These are phyloP conservation scores for Camelina neglecta DNA, from an alignment of 345 rosid genomes.

Conservation along the genomic window DNA sequence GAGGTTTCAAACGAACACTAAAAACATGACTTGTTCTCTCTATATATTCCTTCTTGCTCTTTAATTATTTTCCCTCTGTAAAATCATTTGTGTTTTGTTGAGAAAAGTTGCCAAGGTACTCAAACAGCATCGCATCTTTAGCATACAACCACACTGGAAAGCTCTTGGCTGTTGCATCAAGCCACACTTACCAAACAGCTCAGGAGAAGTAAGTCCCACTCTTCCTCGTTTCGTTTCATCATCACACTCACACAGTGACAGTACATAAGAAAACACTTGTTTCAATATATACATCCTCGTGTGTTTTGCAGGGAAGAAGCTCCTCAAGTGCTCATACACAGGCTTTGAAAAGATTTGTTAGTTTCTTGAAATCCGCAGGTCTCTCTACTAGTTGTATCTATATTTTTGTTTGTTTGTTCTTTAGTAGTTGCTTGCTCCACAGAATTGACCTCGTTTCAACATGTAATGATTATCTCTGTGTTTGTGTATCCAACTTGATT, in stretches of 20 bases:
- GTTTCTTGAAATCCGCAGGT: slow-evolving; percentile 24
- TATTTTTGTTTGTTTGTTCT: neutral
- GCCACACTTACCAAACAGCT: slow-evolving; percentile 67
- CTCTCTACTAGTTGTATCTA: slow-evolving; percentile 8
- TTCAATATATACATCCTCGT: neutral
- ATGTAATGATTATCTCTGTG: slow-evolving; percentile 14
- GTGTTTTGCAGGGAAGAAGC: slow-evolving; percentile 58
- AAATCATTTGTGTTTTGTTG: slow-evolving; percentile 31
- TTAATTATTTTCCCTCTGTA: neutral
- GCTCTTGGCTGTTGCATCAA: slow-evolving; percentile 74
- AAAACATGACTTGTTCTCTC: slow-evolving; percentile 25
- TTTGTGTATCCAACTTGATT: no score
- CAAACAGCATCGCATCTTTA: slow-evolving; percentile 57
- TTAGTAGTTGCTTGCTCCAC: no score
- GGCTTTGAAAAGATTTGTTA: slow-evolving; percentile 15
- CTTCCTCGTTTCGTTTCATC: neutral
- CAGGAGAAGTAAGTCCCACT: slow-evolving; percentile 60
- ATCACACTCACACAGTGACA: neutral
- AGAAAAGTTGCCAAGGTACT: slow-evolving; percentile 68
- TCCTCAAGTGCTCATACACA: slow-evolving; percentile 62
- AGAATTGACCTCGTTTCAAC: neutral
- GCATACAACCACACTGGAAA: slow-evolving; percentile 62
- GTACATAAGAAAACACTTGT: neutral
- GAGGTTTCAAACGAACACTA: slow-evolving; percentile 57
- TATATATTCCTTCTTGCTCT: neutral